Percentiles rank a stretch among this genome's conserved stretches.
Conservation (phyloP, 768 basidiomycete genomes). For the Lactifluus piperatus region DNA sequence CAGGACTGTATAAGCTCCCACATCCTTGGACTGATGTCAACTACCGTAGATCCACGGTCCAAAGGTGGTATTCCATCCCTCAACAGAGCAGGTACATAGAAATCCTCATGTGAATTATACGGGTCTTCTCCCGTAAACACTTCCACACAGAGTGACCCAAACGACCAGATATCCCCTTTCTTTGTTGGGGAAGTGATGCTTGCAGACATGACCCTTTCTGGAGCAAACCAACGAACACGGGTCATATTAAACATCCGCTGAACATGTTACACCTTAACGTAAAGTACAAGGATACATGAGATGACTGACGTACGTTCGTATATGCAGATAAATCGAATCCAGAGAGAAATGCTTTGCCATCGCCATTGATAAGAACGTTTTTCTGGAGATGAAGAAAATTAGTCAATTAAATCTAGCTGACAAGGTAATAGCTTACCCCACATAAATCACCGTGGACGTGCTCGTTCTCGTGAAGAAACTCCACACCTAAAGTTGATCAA, state of each 20-base stretch:
- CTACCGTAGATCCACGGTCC: background rate
- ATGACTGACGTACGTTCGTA: background rate
- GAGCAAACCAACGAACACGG: conserved; percentile 12
- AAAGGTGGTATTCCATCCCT: background rate
- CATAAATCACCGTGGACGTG: conserved; percentile 21
- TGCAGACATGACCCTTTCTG: conserved; percentile 1
- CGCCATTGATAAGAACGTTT: conserved; percentile 36
- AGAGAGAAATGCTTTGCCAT: conserved; percentile 33
- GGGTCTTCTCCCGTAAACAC: conserved; percentile 12
- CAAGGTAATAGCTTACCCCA: conserved; percentile 13
- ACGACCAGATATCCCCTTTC: conserved; percentile 12
- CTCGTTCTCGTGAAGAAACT: conserved; percentile 15
- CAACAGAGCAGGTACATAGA: background rate
- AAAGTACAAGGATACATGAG: background rate
- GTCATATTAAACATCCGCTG: conserved; percentile 23
- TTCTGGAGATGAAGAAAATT: conserved; percentile 25
- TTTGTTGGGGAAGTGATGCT: background rate
- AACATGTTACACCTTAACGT: conserved; percentile 2
- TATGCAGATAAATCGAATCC: conserved; percentile 38
- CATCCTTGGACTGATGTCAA: conserved; percentile 7
- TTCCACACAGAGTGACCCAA: conserved; percentile 12
- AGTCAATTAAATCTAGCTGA: background rate
- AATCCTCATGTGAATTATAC: background rate
- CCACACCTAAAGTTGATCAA: conserved; percentile 9
- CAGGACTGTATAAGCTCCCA: conserved; percentile 14